Evolutionary conservation across 345 rosid genomes (phyloP).

Genomic region (Isatis tinctoria): DNA sequence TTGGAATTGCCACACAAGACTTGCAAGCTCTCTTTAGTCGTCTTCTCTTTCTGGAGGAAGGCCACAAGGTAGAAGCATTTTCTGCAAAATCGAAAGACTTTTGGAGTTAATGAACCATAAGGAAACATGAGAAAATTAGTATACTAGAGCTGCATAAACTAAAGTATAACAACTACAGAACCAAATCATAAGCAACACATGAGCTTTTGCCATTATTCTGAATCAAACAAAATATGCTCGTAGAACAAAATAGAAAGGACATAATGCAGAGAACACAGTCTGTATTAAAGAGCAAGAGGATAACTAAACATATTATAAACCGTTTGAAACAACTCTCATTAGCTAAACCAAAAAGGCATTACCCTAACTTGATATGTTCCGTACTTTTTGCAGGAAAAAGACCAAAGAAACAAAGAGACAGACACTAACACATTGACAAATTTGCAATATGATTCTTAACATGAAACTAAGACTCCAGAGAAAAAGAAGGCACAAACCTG

Average conservation of each 20-base stretch:
- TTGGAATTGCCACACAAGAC: neutral
- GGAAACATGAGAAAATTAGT: neutral
- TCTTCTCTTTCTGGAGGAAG: slow-evolving; percentile 96
- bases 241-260: neutral
- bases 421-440: neutral
- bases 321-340: neutral
- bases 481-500: slow-evolving; percentile 40
- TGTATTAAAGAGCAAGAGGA: neutral
- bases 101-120: neutral
- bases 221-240: neutral
- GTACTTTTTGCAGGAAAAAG: neutral
- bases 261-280: neutral
- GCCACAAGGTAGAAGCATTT: slow-evolving; percentile 98
- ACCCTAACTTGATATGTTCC: neutral
- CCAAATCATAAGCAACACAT: neutral
- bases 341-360: neutral
- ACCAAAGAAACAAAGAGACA: neutral
- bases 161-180: too few species aligned
- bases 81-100: slow-evolving; percentile 42
- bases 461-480: neutral
- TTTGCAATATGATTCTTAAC: neutral
- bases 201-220: neutral
- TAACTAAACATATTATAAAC: neutral
- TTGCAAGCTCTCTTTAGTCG: slow-evolving; percentile 39
- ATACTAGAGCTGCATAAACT: too few species aligned